Conservation (phyloP, 495 filamentous ascomycete species). For the Aspergillus biplanus region DNA sequence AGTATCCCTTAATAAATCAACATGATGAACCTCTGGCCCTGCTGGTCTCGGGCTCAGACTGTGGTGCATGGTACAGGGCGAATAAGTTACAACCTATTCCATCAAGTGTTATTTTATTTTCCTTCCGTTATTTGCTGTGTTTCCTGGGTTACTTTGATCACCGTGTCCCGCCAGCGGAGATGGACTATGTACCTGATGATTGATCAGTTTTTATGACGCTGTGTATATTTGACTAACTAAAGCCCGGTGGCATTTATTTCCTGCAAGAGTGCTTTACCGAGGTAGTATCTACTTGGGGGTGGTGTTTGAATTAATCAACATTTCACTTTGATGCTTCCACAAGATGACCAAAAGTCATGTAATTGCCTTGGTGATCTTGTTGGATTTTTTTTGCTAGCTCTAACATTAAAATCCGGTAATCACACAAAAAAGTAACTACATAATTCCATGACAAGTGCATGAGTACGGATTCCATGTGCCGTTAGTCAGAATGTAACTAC, state of each 20-base stretch:
- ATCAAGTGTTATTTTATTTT: neutral
- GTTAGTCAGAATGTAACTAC: no score
- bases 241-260: neutral
- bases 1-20: slow-evolving; percentile 10
- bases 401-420: no score
- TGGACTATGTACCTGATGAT: slow-evolving; percentile 5
- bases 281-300: neutral
- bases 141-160: neutral
- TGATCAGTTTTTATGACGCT: slow-evolving; percentile 3
- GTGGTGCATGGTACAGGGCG: slow-evolving; percentile 1
- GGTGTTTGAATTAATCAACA: neutral
- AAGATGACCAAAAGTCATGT: no score
- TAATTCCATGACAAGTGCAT: no score
- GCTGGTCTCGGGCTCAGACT: slow-evolving; percentile 13
- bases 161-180: neutral
- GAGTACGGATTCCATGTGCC: no score
- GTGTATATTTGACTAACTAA: slow-evolving; percentile 8
- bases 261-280: neutral
- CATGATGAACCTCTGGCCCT: slow-evolving; percentile 16
- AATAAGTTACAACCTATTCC: neutral
- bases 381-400: no score
- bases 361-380: no score
- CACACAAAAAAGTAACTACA: no score
- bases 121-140: neutral
- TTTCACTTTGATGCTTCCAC: neutral